phyloP scores from a whole-genome alignment of 805 yeast genomes.

The Pichia pseudocactophila region DNA sequence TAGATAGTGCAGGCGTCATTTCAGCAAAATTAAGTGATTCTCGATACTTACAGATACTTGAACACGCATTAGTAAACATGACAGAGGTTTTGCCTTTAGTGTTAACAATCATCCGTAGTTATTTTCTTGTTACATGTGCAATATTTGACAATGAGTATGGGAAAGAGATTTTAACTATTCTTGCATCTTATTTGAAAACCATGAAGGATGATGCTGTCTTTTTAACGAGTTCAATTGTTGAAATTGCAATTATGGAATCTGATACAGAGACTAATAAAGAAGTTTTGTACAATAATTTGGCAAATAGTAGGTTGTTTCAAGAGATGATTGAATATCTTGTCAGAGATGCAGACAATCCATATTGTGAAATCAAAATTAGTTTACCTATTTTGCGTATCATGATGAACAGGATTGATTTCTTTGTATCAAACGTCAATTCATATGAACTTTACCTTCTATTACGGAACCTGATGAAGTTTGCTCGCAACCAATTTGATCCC shows the following conservation, averaged over 20 bases:
- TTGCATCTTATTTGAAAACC: conserved; percentile 45
- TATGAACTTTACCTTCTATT: conserved; percentile 12
- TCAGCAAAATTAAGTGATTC: conserved; percentile 34
- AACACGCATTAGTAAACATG: conserved; percentile 53
- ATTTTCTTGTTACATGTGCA: conserved; percentile 41
- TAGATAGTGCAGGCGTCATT: conserved; percentile 32
- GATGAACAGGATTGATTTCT: conserved; percentile 26
- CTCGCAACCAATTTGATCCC: conserved; percentile 58
- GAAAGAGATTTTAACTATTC: conserved; percentile 35
- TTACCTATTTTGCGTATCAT: conserved; percentile 33
- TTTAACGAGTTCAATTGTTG: conserved; percentile 45
- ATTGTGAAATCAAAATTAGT: conserved; percentile 33
- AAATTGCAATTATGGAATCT: conserved; percentile 35
- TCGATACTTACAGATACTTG: conserved; percentile 36
- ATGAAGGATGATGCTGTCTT: conserved; percentile 67
- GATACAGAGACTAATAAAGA: conserved; percentile 13
- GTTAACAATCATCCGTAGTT: conserved; percentile 54
- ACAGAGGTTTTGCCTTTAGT: conserved; percentile 68
- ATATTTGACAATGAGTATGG: conserved; percentile 32
- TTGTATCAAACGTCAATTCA: conserved; percentile 17
- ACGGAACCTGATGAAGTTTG: conserved; percentile 23
- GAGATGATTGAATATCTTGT: conserved; percentile 33
- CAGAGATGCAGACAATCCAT: conserved; percentile 36
- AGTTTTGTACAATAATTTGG: conserved; percentile 20
- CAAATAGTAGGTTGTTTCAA: conserved; percentile 38